These are phyloP conservation scores for Neofusicoccum kwambonambiense DNA, from an alignment of 2,329 filamentous ascomycete genomes.

Conservation along the genomic window DNA sequence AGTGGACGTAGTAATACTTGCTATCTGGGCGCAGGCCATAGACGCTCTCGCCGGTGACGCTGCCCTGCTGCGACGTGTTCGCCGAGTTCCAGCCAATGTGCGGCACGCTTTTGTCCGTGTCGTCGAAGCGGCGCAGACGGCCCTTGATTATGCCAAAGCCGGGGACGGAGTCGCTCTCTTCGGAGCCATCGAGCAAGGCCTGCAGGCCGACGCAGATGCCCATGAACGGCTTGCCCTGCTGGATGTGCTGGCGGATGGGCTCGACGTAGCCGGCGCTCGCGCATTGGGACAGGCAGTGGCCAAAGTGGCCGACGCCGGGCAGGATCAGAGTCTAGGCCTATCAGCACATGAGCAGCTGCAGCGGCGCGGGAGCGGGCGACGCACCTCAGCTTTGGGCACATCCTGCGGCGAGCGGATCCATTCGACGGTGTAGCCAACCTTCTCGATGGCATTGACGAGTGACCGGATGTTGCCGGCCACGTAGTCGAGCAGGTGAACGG, in stretches of 20 bases:
- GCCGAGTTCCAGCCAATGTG: conserved; percentile 99
- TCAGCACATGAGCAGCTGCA: conserved; percentile 31
- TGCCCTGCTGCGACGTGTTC: conserved; percentile 53
- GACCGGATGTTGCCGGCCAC: conserved; percentile 96
- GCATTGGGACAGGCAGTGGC: conserved; percentile 88
- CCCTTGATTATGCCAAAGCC: conserved; percentile 76
- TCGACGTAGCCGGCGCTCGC: conserved; percentile 78
- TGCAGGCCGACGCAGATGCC: conserved; percentile 95
- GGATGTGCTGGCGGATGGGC: conserved; percentile 78
- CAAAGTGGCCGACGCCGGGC: conserved; percentile 95
- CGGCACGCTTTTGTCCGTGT: conserved; percentile 81
- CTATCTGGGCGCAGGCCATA: conserved; percentile 77
- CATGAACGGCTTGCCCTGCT: conserved; percentile 94
- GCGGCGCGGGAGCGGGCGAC: not conserved
- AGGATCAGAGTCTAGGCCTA: conserved; percentile 78
- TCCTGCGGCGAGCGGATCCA: conserved; percentile 87
- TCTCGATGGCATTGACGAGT: conserved; percentile 96
- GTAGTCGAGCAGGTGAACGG: conserved; percentile 80
- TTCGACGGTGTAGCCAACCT: conserved; percentile 86
- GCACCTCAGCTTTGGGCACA: conserved; percentile 78
- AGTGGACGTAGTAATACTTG: conserved; percentile 99
- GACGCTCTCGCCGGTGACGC: conserved; percentile 54
- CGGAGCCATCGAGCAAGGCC: conserved; percentile 81
- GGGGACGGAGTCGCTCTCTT: conserved; percentile 68
- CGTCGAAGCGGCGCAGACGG: conserved; percentile 72